Evolutionary conservation across 352 stramenopile genomes (phyloP).

Genomic region (Aphanomyces euteiches): DNA sequence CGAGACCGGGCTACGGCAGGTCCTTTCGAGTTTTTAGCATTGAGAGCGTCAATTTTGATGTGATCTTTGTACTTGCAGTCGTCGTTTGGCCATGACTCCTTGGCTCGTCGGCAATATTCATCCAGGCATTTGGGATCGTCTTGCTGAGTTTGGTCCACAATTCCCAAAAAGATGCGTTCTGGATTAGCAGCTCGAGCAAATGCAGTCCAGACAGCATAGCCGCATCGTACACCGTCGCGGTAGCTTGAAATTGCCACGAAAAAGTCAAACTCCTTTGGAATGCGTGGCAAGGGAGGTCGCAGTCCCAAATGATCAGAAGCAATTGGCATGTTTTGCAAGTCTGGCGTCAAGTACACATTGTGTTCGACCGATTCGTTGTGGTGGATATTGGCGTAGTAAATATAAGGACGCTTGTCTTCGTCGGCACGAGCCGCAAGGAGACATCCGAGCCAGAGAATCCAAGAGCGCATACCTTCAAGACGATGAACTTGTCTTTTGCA

Average conservation of each 20-base stretch:
- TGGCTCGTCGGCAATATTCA: constrained; percentile 22
- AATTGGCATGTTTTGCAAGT: background rate
- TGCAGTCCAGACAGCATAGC: constrained; percentile 17
- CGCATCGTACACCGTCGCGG: constrained; percentile 21
- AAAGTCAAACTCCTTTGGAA: background rate
- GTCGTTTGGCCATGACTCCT: constrained; percentile 10
- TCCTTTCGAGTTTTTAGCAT: constrained; percentile 2
- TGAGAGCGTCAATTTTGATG: constrained; percentile 7
- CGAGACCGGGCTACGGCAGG: constrained; percentile 6
- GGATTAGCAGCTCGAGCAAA: constrained; percentile 11
- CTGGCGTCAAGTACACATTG: constrained; percentile 5
- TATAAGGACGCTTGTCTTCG: background rate
- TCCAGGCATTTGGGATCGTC: constrained; percentile 23
- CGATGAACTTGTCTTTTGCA: no score
- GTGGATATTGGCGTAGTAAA: background rate
- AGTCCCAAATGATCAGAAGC: background rate
- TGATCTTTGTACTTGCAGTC: constrained; percentile 24
- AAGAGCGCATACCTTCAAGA: background rate
- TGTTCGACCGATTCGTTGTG: background rate
- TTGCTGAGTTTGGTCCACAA: constrained; percentile 19
- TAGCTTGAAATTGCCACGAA: constrained; percentile 23
- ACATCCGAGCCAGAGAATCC: background rate
- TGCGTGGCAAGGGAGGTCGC: background rate
- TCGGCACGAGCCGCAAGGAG: background rate
- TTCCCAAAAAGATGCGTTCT: constrained; percentile 20